A percentile compares a stretch with the other conserved stretches of the same genome.
Conservation (phyloP, 2,329 filamentous ascomycete species). For the Epichloe brachyelytri region DNA sequence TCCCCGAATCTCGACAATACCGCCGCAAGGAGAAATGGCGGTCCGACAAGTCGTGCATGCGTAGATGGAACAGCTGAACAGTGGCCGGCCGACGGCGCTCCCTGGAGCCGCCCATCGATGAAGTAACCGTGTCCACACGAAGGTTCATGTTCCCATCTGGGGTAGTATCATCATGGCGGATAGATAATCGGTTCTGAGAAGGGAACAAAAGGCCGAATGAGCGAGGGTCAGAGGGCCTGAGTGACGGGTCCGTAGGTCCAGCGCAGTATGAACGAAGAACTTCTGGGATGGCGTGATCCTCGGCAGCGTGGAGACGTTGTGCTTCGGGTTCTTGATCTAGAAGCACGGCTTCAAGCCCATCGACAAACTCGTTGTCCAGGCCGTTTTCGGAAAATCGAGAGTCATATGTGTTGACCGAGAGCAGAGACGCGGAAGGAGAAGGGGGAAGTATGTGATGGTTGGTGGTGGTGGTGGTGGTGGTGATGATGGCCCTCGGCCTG, state of each 20-base stretch:
- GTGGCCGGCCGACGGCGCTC: constrained; percentile 29
- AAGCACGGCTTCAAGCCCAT: constrained; percentile 10
- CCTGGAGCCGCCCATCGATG: constrained; percentile 16
- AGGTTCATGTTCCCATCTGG: constrained; percentile 95
- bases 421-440: constrained; percentile 15
- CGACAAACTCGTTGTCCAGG: constrained; percentile 17
- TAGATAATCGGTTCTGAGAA: constrained; percentile 63
- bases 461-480: not conserved
- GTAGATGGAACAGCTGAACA: constrained; percentile 74
- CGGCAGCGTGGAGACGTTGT: not conserved
- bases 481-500: not conserved
- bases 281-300: constrained; percentile 1
- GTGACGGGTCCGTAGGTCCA: not conserved
- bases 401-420: constrained; percentile 67
- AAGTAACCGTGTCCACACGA: constrained; percentile 64
- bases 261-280: constrained; percentile 1
- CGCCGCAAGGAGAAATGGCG: constrained; percentile 83
- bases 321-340: not conserved
- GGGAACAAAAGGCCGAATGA: constrained; percentile 82
- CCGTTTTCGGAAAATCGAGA: constrained; percentile 44
- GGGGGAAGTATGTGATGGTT: constrained; percentile 6
- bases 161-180: constrained; percentile 83
- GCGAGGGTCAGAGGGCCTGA: constrained; percentile 55
- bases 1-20: constrained; percentile 84
- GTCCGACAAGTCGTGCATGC: constrained; percentile 81